Evolutionary conservation across 768 basidiomycete genomes (phyloP), one percentile per base, ranked within the genome.

Genomic region (Auricularia sp.): DNA sequence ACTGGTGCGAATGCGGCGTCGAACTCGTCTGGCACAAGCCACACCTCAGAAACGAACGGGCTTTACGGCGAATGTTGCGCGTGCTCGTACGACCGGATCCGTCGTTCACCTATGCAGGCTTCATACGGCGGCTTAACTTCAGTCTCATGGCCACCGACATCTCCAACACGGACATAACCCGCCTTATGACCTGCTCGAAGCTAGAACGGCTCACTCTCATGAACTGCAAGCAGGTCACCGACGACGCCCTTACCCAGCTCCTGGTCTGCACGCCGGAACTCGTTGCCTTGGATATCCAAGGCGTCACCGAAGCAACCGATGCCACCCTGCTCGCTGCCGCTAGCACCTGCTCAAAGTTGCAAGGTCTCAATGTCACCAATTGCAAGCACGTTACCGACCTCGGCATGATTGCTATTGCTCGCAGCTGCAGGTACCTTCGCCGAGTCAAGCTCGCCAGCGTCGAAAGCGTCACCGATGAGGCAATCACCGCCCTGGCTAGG

Each of bases 21-120:
- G 92, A 98, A 74, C 82, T 98, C 23, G 81, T 98, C 29, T 99
- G 95, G 95, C 88, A 93, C 74, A 89, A 91, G 70, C 95, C 95
- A 21, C 79, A 80, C 62, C 85, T 98, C 72, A 78, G 84, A 33
- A 84, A 84, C 65, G 79, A 85, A 64, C 76, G 81, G 63, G 87
- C 88, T 43, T 83, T 97, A 63, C 80, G 86, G 71, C 86, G 87
- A 75, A 87, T 98, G 84, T 83, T 91, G 70, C 77, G 80, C 64
- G 79, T 93, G 61, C 79, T 98, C 68, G 77, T 80, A 35, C 76
- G 78, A 44, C 62, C 29, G 7, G 82, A 86, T 63, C 84, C 87
- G 70, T 89, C 90, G 0, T 97, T 98, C 77, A 85, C 88, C 10
- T 98, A 98, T 72, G 81, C 91, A 53, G 80, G 81, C 64, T 93